These are phyloP conservation scores for Ceratocystis lukuohia DNA, from an alignment of 2,329 filamentous ascomycete genomes.

Conservation along the genomic window DNA sequence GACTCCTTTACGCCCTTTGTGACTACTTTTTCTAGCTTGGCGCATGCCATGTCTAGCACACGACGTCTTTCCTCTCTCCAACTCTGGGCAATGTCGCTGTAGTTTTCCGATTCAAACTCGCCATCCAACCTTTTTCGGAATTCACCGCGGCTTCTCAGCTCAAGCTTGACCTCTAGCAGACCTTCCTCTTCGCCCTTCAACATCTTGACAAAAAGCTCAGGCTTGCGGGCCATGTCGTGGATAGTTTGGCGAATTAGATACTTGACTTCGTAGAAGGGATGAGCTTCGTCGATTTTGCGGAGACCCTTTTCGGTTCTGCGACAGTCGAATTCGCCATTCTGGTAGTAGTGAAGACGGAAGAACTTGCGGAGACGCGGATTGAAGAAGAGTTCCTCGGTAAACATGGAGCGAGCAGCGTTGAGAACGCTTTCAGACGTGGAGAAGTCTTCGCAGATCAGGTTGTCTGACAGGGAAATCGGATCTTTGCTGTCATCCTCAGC, in stretches of 20 bases:
- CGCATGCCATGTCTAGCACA: conserved; percentile 66
- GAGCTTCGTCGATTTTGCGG: conserved; percentile 83
- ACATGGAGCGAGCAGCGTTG: conserved; percentile 70
- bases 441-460: conserved; percentile 59
- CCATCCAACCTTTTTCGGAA: conserved; percentile 66
- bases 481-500: conserved; percentile 71
- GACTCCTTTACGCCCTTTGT: conserved; percentile 90
- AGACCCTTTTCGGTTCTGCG: conserved; percentile 86
- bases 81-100: conserved; percentile 83
- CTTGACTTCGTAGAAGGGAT: conserved; percentile 96
- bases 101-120: conserved; percentile 88
- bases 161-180: conserved; percentile 70
- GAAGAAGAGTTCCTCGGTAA: conserved; percentile 75
- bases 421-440: conserved; percentile 63
- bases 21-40: conserved; percentile 71
- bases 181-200: conserved; percentile 92
- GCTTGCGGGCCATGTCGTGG: conserved; percentile 62
- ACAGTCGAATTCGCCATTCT: conserved; percentile 72
- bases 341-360: conserved; percentile 71
- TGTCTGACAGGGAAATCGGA: conserved; percentile 79
- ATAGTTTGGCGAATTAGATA: conserved; percentile 87
- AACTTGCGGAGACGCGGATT: conserved; percentile 83
- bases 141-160: conserved; percentile 59
- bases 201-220: conserved; percentile 92
- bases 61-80: conserved; percentile 86